phyloP scores from a whole-genome alignment of 116 monocot genomes.

The Posidonia oceanica region DNA sequence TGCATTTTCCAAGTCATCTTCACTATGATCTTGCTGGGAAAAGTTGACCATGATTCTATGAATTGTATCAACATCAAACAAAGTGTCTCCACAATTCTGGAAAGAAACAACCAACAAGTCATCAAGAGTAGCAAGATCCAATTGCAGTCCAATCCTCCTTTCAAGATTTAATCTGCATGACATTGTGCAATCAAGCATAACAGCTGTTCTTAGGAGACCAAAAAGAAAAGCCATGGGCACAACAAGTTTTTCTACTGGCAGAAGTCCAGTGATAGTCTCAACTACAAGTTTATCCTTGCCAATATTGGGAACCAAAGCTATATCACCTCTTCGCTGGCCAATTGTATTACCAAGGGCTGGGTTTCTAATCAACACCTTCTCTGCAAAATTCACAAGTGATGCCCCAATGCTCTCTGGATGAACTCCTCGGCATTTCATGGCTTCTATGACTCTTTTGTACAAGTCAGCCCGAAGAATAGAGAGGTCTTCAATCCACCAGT shows the following conservation, averaged over 20 bases:
- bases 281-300: slow-evolving; percentile 28
- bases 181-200: slow-evolving; percentile 30
- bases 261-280: slow-evolving; percentile 34
- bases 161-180: slow-evolving; percentile 52
- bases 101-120: slow-evolving; percentile 55
- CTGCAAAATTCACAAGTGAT: slow-evolving; percentile 40
- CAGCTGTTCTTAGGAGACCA: slow-evolving; percentile 37
- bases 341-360: slow-evolving; percentile 7
- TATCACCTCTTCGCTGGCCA: slow-evolving; percentile 6
- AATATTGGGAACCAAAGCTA: slow-evolving; percentile 7
- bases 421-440: slow-evolving; percentile 52
- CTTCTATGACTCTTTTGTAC: slow-evolving; percentile 46
- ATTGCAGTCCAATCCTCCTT: slow-evolving; percentile 46
- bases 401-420: slow-evolving; percentile 50
- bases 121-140: slow-evolving; percentile 59
- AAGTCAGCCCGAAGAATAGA: slow-evolving; percentile 44
- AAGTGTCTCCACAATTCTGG: slow-evolving; percentile 25
- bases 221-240: slow-evolving; percentile 54
- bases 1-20: too few relatives aligned
- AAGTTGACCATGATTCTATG: slow-evolving; percentile 53
- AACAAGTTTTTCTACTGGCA: slow-evolving; percentile 42
- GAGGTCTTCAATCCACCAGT: slow-evolving; percentile 76
- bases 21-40: slow-evolving; percentile 44
- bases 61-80: slow-evolving; percentile 64
- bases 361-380: slow-evolving; percentile 27